Base-by-base conservation (phyloP, 2,329 filamentous ascomycete genomes). In the Pseudocercospora fuligena region DNA sequence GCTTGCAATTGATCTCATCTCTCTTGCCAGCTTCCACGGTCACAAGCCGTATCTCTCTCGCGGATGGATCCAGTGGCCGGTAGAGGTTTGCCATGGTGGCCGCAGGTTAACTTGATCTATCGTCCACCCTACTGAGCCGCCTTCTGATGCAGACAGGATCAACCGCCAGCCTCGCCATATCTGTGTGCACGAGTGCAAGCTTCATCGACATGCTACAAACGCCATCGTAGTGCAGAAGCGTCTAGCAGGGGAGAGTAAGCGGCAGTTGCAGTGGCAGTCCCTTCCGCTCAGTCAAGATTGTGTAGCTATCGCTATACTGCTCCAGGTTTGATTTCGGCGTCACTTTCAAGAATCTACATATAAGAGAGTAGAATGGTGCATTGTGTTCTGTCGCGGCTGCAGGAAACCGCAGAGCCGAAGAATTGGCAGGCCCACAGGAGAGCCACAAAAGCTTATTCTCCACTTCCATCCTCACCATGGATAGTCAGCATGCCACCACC, bases 11-110 rank as follows among this genome's bases (percentile, higher is more conserved):
- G 31, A 58, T 27, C 1, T 58, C 56, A 43, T 58, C 56, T 23
- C n/a, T 21, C 16, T n/a, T 58, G 9, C 56, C 56, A 21, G 29
- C 56, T 43, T 58, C 29, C 16, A 58, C 29, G n/a, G 31, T 58
- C 29, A 58, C 56, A n/a, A 58, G 56, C 1, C 56, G 56, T 19
- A 58, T 58, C 36, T 58, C 56, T 40, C 31, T 36, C 9, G 19
- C 19, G 11, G 56, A 19, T 23, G 56, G 1, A 25, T 58, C 33
- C 31, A 58, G 33, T 43, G 14, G n/a, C n/a, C 19, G 56, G 31
- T 58, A 58, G n/a, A 58, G 16, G 33, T 21, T 5, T 40, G 16
- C 16, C 31, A 33, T 58, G 8, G 19, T 58, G 56, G 56, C 19
- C 16, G 51, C 19, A 27, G 27, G 2, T 25, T 27, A 31, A 7